Conservation (phyloP, 345 rosid species). For the Conringia planisiliqua region DNA sequence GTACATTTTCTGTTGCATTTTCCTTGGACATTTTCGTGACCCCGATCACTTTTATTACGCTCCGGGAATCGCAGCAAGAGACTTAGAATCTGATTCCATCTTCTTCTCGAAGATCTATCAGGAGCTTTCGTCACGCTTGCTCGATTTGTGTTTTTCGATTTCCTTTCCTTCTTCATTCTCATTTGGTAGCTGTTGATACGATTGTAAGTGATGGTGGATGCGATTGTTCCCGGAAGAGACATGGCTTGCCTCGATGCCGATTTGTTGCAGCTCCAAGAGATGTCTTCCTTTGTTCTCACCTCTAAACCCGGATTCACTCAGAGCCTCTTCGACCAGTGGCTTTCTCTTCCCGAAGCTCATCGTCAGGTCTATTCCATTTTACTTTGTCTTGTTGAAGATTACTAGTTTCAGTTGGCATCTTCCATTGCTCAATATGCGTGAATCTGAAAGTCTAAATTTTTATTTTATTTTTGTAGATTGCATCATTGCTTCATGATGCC, state of each 20-base stretch:
- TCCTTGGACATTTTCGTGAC: neutral
- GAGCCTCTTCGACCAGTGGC: slow-evolving; percentile 90
- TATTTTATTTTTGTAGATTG: slow-evolving; percentile 41
- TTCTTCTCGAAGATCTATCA: slow-evolving; percentile 35
- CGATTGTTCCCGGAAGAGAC: slow-evolving; percentile 50
- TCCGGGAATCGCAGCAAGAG: neutral
- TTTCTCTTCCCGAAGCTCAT: slow-evolving; percentile 77
- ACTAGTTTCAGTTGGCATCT: neutral
- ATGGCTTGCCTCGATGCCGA: slow-evolving; percentile 72
- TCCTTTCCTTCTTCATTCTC: neutral
- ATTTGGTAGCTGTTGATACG: slow-evolving; percentile 26
- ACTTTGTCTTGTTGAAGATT: neutral
- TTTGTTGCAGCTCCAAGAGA: slow-evolving; percentile 76
- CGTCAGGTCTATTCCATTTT: slow-evolving; percentile 64
- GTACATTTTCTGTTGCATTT: neutral
- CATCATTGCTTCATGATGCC: slow-evolving; percentile 75
- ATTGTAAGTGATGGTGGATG: slow-evolving; percentile 38
- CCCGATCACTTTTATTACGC: neutral
- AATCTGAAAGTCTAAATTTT: slow-evolving; percentile 22
- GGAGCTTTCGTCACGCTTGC: too few species aligned
- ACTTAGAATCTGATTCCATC: neutral
- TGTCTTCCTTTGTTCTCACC: slow-evolving; percentile 67
- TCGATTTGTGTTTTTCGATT: slow-evolving; percentile 21
- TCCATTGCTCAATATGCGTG: neutral
- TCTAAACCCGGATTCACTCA: slow-evolving; percentile 70